phyloP scores from a whole-genome alignment of 495 filamentous ascomycete species.

The Talaromyces nanjingensis region DNA sequence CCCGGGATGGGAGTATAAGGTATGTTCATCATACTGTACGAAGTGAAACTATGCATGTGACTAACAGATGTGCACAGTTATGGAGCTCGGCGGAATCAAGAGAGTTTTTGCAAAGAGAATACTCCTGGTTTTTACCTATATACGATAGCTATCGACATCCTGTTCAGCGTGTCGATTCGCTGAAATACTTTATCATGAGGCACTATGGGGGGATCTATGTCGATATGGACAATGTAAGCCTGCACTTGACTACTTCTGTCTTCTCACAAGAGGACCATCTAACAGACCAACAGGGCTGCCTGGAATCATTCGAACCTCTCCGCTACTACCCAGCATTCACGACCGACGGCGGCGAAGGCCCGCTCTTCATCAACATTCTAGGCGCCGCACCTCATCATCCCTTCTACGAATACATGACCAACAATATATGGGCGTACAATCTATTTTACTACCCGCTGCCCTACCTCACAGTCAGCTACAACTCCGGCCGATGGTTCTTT shows the following conservation, averaged over 20 bases:
- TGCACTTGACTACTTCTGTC: too few species aligned
- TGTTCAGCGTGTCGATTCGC: constrained; percentile 65
- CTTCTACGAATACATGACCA: constrained; percentile 14
- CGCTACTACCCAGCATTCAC: constrained; percentile 14
- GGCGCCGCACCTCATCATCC: constrained; percentile 13
- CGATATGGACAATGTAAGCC: constrained; percentile 47
- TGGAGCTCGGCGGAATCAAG: constrained; percentile 58
- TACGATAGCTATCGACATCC: constrained; percentile 59
- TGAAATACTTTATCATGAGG: constrained; percentile 62
- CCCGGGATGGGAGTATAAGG: constrained; percentile 9
- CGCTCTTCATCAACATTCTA: constrained; percentile 16
- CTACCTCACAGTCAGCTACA: constrained; percentile 13
- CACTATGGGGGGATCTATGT: constrained; percentile 69
- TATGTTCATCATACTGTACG: background rate
- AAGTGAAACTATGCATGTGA: background rate
- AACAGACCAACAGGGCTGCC: constrained; percentile 12
- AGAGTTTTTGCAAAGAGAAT: constrained; percentile 52
- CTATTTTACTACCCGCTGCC: constrained; percentile 10
- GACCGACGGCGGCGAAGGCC: constrained; percentile 14
- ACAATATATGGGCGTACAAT: constrained; percentile 12
- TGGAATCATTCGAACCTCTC: constrained; percentile 14
- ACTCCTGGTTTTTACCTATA: constrained; percentile 64
- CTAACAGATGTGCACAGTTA: constrained; percentile 30
- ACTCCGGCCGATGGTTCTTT: constrained; percentile 15
- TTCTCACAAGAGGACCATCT: background rate